Percentiles rank a stretch among this genome's conserved stretches.
phyloP scores from a whole-genome alignment of 2,329 filamentous ascomycete species.

The Basipetospora chlamydospora region DNA sequence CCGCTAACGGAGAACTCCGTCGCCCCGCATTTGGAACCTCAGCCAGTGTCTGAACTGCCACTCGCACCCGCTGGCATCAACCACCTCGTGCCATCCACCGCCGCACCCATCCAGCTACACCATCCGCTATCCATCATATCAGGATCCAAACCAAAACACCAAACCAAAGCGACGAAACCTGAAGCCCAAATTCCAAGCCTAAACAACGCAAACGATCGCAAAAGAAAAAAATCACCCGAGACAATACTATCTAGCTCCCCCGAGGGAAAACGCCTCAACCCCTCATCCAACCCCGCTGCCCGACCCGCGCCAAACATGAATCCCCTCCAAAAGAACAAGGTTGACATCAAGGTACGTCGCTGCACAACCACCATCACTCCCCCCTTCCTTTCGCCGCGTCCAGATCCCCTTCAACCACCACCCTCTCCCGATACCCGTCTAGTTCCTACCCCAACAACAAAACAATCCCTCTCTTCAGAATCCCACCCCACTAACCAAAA shows the following conservation, averaged over 20 bases:
- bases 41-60: too few relatives aligned
- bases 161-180: too few relatives aligned
- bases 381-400: neutral
- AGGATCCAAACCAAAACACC: too few relatives aligned
- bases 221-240: neutral
- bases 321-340: conserved; percentile 95
- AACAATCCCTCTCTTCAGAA: neutral
- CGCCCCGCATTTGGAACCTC: too few relatives aligned
- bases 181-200: neutral
- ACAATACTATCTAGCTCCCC: neutral
- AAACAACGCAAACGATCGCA: neutral
- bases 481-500: conserved; percentile 8
- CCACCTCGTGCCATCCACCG: too few relatives aligned
- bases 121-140: too few relatives aligned
- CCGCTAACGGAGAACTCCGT: too few relatives aligned
- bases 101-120: too few relatives aligned
- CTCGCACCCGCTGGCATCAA: too few relatives aligned
- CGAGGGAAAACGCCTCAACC: too few relatives aligned
- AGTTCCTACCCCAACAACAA: neutral
- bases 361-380: neutral
- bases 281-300: too few relatives aligned
- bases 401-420: neutral
- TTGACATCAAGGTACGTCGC: conserved; percentile 66
- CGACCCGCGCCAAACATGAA: conserved; percentile 58
- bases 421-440: neutral